Evolutionary conservation across 75 land plant species (phyloP), one percentile per base, ranked within the genome.

Genomic region (Ceratopteris richardii): DNA sequence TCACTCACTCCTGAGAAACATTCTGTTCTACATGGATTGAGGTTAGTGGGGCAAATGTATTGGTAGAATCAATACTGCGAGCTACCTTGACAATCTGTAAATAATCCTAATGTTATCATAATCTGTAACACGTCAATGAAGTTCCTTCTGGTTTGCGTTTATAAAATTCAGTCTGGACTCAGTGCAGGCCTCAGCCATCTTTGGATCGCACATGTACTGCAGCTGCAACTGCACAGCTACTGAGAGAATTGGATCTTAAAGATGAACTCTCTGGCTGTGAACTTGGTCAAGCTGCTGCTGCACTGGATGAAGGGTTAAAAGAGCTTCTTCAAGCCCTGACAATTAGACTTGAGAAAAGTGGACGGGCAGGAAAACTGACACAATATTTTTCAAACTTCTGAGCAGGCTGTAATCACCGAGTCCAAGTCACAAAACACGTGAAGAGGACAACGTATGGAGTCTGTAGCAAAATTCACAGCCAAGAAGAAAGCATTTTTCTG

Each of bases 201-300:
- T 72, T 76, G 78, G 97, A 92, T 56, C 76, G 85, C 1, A 82
- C 97, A 18, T 92, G 97, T 44, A 92, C 97, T 30, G 97, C 93
- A 50, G 97, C 86, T 12, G 97, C 97, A 25, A 86, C 84, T 5
- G 66, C 72, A 0, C 74, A 80, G 13, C 68, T 92, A 18, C 78
- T 92, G 23, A 61, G 71, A 12, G 94, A 92, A 61, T 68, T 92
- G 26, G 68, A 76, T 56, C 63, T 56, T 29, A 57, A 59, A 42
- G 70, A 71, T 21, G 52, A 64, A n/a, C 66, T 80, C 1, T 59
- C 63, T 18, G 57, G 37, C 6, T 42, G 36, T 42, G 63, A 54
- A 22, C 68, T 92, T 51, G 89, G 77, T 48, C 55, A 80, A 58
- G 74, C 86, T 29, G 83, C 84, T 23, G 81, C 75, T 28, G 78